Evolutionary conservation across 345 rosid genomes (phyloP).

Genomic region (Lagerstroemia speciosa): DNA sequence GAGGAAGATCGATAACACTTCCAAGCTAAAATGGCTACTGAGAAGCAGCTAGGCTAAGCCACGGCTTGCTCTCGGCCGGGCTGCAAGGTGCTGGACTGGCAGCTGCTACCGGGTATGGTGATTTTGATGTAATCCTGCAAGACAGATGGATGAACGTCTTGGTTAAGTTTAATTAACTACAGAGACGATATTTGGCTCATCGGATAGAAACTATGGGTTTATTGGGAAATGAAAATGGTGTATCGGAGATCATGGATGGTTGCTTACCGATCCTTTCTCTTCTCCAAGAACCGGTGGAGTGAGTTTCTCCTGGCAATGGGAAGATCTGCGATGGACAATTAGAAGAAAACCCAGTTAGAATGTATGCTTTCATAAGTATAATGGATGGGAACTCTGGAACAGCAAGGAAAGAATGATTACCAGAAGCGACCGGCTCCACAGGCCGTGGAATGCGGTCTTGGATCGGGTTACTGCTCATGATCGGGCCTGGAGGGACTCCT

Average conservation of each 20-base stretch:
- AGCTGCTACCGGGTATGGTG: slow-evolving; percentile 44
- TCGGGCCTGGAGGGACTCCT: slow-evolving; percentile 19
- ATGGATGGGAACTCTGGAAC: neutral
- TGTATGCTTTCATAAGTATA: neutral
- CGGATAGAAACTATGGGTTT: neutral
- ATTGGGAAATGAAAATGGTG: neutral
- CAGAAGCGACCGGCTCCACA: slow-evolving; percentile 28
- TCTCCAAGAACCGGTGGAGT: slow-evolving; percentile 84
- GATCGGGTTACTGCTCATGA: slow-evolving; percentile 15
- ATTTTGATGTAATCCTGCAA: slow-evolving; percentile 51
- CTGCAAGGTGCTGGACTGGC: slow-evolving; percentile 28
- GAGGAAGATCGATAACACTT: neutral
- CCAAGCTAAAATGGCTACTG: neutral
- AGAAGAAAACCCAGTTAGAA: neutral
- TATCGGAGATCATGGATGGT: neutral
- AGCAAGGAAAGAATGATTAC: slow-evolving; percentile 24
- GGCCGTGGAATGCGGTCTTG: slow-evolving; percentile 26
- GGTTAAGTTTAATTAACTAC: neutral
- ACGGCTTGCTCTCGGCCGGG: slow-evolving; percentile 42
- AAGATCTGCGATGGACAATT: slow-evolving; percentile 41
- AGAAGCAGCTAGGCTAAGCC: slow-evolving; percentile 70
- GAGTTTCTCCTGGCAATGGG: slow-evolving; percentile 94
- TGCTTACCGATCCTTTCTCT: slow-evolving; percentile 85
- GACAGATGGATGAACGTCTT: neutral
- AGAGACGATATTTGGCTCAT: neutral